phyloP scores from a whole-genome alignment of 495 filamentous ascomycete genomes.

The Cryomyces antarcticus region DNA sequence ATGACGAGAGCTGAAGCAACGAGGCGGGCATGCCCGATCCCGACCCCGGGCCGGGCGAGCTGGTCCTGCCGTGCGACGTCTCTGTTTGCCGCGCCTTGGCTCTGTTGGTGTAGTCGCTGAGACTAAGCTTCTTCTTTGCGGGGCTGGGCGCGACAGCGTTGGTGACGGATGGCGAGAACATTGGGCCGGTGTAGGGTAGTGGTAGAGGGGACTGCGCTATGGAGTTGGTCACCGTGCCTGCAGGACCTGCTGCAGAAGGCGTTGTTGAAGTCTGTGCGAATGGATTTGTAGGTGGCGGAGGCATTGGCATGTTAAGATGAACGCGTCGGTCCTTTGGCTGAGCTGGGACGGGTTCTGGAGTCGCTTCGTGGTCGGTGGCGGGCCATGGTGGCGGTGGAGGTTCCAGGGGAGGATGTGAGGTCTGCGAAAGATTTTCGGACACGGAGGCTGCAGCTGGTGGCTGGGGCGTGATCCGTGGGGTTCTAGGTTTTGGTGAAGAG shows the following conservation, averaged over 20 bases:
- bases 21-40: too few species aligned
- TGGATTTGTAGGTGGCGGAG: slow-evolving; percentile 8
- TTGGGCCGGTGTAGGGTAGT: slow-evolving; percentile 14
- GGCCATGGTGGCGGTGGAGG: slow-evolving; percentile 12
- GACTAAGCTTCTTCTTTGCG: slow-evolving; percentile 45
- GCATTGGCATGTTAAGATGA: not conserved
- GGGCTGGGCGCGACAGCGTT: slow-evolving; percentile 34
- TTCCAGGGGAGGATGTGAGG: slow-evolving; percentile 10
- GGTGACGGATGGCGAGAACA: slow-evolving; percentile 23
- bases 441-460: slow-evolving; percentile 3
- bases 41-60: too few species aligned
- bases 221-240: slow-evolving; percentile 10
- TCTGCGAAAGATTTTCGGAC: not conserved
- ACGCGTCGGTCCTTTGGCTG: slow-evolving; percentile 3
- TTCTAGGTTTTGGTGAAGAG: not conserved
- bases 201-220: slow-evolving; percentile 32
- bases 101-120: slow-evolving; percentile 49
- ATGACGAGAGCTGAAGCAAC: too few species aligned
- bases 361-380: not conserved
- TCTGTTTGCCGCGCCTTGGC: slow-evolving; percentile 15
- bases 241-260: slow-evolving; percentile 22
- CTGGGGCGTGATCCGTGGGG: not conserved
- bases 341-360: not conserved
- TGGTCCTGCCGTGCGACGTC: too few species aligned
- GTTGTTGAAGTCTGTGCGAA: slow-evolving; percentile 20